Evolutionary conservation across 306 rosid genomes (phyloP).

Genomic region (Canavalia gladiata): DNA sequence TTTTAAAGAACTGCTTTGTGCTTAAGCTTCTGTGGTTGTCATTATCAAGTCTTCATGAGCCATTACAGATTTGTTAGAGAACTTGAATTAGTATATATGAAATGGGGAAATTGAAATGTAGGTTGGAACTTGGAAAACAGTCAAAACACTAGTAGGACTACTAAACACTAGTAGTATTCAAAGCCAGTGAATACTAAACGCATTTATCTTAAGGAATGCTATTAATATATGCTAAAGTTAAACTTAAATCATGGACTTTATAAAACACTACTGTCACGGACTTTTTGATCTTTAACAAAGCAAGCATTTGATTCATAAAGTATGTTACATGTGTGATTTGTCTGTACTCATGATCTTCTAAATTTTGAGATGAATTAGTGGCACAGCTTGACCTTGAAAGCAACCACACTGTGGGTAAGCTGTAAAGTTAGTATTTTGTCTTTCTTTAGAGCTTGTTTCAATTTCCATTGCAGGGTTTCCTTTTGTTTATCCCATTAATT

Average conservation of each 20-base stretch:
- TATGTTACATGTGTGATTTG: background rate
- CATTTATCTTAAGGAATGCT: background rate
- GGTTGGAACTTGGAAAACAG: slow-evolving; percentile 9
- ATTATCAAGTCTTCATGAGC: slow-evolving; percentile 39
- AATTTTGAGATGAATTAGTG: background rate
- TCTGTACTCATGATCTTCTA: background rate
- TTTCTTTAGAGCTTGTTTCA: slow-evolving; percentile 18
- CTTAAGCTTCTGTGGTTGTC: slow-evolving; percentile 18
- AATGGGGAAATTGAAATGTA: slow-evolving; percentile 27
- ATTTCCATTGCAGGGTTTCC: slow-evolving; percentile 35
- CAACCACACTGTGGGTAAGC: slow-evolving; percentile 14
- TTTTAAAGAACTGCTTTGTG: background rate
- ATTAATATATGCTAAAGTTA: background rate
- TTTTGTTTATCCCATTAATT: slow-evolving; percentile 28
- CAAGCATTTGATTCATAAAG: slow-evolving; percentile 30
- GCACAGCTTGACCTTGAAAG: slow-evolving; percentile 37
- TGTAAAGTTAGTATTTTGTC: slow-evolving; percentile 38
- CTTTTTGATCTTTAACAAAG: slow-evolving; percentile 1
- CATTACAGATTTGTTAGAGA: slow-evolving; percentile 4
- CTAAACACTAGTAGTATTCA: background rate
- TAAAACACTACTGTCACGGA: background rate
- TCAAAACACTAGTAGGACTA: slow-evolving; percentile 8
- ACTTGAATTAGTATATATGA: background rate
- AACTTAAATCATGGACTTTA: background rate
- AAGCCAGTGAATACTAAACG: background rate